These are phyloP conservation scores for Venturia oleaginea DNA, from an alignment of 2,329 filamentous ascomycete genomes.

Conservation along the genomic window DNA sequence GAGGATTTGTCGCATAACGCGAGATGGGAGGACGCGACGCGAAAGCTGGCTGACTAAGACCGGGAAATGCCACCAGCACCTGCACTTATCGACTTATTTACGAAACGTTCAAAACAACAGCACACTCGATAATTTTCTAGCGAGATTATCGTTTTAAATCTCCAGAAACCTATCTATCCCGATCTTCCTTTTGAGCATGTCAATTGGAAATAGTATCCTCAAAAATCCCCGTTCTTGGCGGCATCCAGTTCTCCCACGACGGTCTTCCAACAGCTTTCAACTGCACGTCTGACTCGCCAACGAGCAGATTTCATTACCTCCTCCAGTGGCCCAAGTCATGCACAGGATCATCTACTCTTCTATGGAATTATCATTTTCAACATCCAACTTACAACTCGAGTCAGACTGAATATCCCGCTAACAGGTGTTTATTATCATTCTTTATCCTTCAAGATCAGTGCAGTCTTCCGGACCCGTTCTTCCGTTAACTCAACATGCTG, in stretches of 20 bases:
- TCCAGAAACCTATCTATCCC: background rate
- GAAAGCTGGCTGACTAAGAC: background rate
- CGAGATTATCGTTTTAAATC: background rate
- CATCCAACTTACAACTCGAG: too few species aligned
- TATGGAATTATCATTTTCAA: too few species aligned
- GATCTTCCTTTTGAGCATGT: background rate
- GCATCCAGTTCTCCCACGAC: background rate
- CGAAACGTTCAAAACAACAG: too few species aligned
- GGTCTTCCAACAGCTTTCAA: background rate
- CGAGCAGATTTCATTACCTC: background rate
- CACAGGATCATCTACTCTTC: background rate
- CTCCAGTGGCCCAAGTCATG: background rate
- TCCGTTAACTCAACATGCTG: too few species aligned
- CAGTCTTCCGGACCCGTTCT: too few species aligned
- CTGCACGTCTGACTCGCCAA: background rate
- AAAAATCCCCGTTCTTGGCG: background rate
- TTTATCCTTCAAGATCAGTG: too few species aligned
- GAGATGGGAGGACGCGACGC: background rate
- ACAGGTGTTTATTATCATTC: too few species aligned
- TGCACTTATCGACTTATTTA: too few species aligned
- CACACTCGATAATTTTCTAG: background rate
- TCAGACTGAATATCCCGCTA: too few species aligned
- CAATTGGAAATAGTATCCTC: background rate
- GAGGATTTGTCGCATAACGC: background rate
- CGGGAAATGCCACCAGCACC: background rate